Conservation (phyloP, 345 rosid genomes). For the Sisymbrium irio region DNA sequence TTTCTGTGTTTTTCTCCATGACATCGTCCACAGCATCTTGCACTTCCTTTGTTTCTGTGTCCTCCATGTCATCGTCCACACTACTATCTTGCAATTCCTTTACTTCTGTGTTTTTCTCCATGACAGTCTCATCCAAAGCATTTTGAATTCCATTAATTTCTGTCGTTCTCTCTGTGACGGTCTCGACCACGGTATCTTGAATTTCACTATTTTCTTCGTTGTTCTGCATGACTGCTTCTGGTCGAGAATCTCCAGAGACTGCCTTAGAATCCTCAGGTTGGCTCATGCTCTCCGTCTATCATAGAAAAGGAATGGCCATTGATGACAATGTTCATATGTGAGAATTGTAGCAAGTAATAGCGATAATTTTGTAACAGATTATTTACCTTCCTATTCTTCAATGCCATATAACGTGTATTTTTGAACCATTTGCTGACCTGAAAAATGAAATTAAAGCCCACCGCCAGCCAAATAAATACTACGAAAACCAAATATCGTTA, state of each 20-base stretch:
- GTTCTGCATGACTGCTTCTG: slow-evolving; percentile 34
- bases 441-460: slow-evolving; percentile 26
- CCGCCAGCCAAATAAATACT: slow-evolving; percentile 3
- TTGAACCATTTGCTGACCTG: slow-evolving; percentile 99
- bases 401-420: slow-evolving; percentile 82
- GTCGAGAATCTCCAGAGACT: slow-evolving; percentile 36
- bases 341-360: neutral
- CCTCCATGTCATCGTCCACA: slow-evolving; percentile 7
- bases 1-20: neutral
- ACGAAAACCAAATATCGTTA: neutral
- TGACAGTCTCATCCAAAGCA: neutral
- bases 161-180: neutral
- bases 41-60: neutral
- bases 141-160: neutral
- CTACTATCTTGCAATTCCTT: slow-evolving; percentile 7
- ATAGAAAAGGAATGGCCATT: neutral
- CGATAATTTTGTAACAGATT: neutral
- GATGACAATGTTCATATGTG: neutral
- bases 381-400: slow-evolving; percentile 79
- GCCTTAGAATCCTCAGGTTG: slow-evolving; percentile 35
- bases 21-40: slow-evolving; percentile 1
- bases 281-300: slow-evolving; percentile 45
- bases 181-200: slow-evolving; percentile 32
- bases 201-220: slow-evolving; percentile 2
- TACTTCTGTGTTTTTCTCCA: slow-evolving; percentile 11